phyloP scores from a whole-genome alignment of 768 basidiomycete species.

The Suillus occidentalis region DNA sequence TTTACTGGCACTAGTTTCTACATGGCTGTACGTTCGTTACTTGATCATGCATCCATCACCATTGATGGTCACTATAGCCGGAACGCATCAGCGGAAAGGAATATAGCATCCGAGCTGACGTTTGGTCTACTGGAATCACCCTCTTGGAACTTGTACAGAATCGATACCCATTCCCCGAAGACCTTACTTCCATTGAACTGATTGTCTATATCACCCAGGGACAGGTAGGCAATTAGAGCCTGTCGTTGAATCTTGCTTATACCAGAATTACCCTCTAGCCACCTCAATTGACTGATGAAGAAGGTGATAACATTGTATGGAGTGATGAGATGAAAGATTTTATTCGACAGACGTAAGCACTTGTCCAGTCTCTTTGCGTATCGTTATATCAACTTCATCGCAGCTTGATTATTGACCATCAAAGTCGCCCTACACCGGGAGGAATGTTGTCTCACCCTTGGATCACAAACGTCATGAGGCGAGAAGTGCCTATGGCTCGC shows the following conservation, averaged over 20 bases:
- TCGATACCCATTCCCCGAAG: conserved; percentile 91
- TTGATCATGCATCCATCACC: background rate
- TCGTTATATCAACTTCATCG: conserved; percentile 10
- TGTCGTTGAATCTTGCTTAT: conserved; percentile 19
- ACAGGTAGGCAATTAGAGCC: conserved; percentile 48
- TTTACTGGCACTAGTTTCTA: conserved; percentile 98
- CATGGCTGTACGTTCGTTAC: conserved; percentile 81
- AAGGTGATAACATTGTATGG: conserved; percentile 55
- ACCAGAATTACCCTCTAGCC: conserved; percentile 46
- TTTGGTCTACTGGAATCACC: conserved; percentile 97
- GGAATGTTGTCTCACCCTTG: conserved; percentile 85
- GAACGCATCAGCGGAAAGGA: conserved; percentile 91
- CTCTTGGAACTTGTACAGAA: conserved; percentile 93
- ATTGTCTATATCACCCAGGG: conserved; percentile 86
- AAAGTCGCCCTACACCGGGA: conserved; percentile 73
- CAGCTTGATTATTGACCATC: conserved; percentile 71
- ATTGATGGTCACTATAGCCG: conserved; percentile 50
- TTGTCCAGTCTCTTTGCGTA: conserved; percentile 4
- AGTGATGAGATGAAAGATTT: conserved; percentile 89
- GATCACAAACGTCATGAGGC: conserved; percentile 73
- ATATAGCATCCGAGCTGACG: conserved; percentile 94
- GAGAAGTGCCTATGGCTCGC: conserved; percentile 84
- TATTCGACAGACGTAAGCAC: conserved; percentile 70
- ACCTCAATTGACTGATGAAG: conserved; percentile 79
- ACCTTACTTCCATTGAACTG: conserved; percentile 91